Evolutionary conservation across 106 monocot species (phyloP).

Genomic region (Cymbidium sinense): DNA sequence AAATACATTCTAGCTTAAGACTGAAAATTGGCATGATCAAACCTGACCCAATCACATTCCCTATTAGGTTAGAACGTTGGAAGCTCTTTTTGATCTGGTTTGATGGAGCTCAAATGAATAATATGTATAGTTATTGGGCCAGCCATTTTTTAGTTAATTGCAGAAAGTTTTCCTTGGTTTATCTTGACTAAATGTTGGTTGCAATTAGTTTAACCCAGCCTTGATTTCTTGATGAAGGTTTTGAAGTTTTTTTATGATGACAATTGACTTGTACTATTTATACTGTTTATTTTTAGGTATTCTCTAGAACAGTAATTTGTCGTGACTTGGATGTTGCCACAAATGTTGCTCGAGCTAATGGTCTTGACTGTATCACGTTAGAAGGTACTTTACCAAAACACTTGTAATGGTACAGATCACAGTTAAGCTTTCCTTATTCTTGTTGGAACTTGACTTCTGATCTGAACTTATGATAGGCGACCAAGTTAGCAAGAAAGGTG

Average conservation of each 20-base stretch:
- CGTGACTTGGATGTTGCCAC: constrained; percentile 93
- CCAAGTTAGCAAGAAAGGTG: constrained; percentile 99
- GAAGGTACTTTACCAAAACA: constrained; percentile 41
- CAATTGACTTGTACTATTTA: background rate
- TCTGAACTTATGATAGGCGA: constrained; percentile 46
- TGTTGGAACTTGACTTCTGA: constrained; percentile 5
- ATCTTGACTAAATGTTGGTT: background rate
- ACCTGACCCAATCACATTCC: too few species aligned
- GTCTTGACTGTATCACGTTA: constrained; percentile 92
- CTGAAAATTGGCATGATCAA: too few species aligned
- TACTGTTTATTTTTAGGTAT: constrained; percentile 46
- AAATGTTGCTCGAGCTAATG: constrained; percentile 67
- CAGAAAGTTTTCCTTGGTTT: background rate
- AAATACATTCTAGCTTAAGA: too few species aligned
- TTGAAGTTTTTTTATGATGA: constrained; percentile 1
- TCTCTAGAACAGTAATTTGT: constrained; percentile 96
- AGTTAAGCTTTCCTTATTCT: background rate
- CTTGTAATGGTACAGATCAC: background rate
- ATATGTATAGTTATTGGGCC: background rate
- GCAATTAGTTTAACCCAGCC: background rate
- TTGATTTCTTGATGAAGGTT: background rate
- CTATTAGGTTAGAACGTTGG: too few species aligned
- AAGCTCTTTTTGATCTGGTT: background rate
- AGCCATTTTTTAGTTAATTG: background rate
- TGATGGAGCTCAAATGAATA: background rate